phyloP scores from a whole-genome alignment of 768 basidiomycete genomes.

The Serpula lacrymans region DNA sequence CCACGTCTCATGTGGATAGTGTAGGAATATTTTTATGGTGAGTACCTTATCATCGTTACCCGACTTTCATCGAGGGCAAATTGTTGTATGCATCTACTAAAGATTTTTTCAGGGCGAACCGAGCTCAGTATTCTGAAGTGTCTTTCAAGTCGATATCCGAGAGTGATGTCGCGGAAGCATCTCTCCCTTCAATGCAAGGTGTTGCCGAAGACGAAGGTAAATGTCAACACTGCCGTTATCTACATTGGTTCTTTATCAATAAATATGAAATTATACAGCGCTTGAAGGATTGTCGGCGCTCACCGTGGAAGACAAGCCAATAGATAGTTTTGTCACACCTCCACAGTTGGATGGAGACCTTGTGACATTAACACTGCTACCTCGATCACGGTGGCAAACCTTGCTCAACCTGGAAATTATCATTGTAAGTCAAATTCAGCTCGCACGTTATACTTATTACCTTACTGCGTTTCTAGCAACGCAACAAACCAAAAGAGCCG shows the following conservation, averaged over 20 bases:
- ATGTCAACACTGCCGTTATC: conserved; percentile 11
- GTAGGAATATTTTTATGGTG: conserved; percentile 95
- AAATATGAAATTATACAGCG: conserved; percentile 34
- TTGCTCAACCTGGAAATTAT: conserved; percentile 95
- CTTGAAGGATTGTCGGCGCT: conserved; percentile 70
- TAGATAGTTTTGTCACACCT: conserved; percentile 80
- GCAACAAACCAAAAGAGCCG: conserved; percentile 95
- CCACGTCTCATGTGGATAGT: conserved; percentile 91
- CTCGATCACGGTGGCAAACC: conserved; percentile 94
- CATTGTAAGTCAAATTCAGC: conserved; percentile 48
- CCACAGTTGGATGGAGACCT: conserved; percentile 86
- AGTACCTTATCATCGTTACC: conserved; percentile 17
- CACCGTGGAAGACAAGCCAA: conserved; percentile 53
- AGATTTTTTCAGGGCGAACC: conserved; percentile 70
- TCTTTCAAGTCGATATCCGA: conserved; percentile 78
- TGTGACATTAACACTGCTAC: conserved; percentile 89
- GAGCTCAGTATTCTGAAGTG: conserved; percentile 88
- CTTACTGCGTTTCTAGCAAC: conserved; percentile 51
- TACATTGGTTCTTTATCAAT: neutral
- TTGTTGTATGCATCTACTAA: conserved; percentile 8
- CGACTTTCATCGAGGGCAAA: neutral
- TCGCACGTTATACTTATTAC: neutral
- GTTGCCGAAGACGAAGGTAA: conserved; percentile 76
- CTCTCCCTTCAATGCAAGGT: conserved; percentile 84
- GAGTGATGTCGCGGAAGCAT: conserved; percentile 63